Evolutionary conservation across 331 rosid species (phyloP), one percentile per base, ranked within the genome.

Genomic region (Stylosanthes scabra): DNA sequence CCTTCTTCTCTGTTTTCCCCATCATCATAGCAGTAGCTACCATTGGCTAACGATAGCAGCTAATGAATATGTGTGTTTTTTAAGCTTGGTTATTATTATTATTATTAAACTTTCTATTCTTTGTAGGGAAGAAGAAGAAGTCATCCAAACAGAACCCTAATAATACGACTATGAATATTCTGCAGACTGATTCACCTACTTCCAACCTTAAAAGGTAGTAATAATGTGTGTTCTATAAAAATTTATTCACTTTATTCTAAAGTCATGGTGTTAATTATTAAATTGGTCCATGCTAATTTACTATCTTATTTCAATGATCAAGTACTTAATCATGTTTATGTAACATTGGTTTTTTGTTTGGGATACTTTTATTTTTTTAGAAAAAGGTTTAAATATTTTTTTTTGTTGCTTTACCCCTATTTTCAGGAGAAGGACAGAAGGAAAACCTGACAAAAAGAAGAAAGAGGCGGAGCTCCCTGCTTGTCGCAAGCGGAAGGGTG

Each of bases 361-460:
- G 56, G 7, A 12, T 49, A 34, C 6, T 34, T 34, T 34, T 34
- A 34, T 34, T 34, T 20, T 20, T 16, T 27, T 3, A 34, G 4
- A 6, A 46, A 72, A 70, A 49, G 15, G 0, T 45, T 20, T 13
- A 14, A 63, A 58, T 8, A 20, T 20, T 20, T 20, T 77, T 55
- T 61, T 34, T 61, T 54, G 57, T 75, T 70, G 57, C 74, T 79
- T 49, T 81, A 51, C 64, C 61, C 59, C 54, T 66, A 2, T 83
- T 59, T 57, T 20, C 81, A 93, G 96, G 84, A 87, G 83, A 83
- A 85, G 85, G 63, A 84, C 80, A 64, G 89, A 80, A 83, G 80
- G 52, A 74, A 74, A 74, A 44, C 63, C 40, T 74, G 72, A 62
- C 68, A 34, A 59, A 46, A 83, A 72, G 74, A 81, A 6, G 28